A percentile compares a stretch with the other conserved stretches of the same genome.
These are phyloP conservation scores for Euphorbia lathyris DNA, from an alignment of 345 rosid genomes.

Conservation along the genomic window DNA sequence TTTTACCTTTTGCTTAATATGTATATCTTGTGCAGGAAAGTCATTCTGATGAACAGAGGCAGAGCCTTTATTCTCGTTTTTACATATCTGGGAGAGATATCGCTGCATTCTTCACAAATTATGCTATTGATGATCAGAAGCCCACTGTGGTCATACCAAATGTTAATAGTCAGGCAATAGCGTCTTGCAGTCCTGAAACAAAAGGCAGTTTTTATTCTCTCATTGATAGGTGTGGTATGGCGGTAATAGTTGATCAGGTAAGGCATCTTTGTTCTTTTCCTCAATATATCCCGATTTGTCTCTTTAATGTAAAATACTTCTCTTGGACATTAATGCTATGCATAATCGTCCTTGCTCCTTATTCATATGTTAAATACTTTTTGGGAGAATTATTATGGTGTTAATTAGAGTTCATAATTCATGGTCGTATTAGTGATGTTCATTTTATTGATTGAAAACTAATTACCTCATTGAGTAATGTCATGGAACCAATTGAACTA, in stretches of 20 bases:
- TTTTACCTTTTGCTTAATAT: slow-evolving; percentile 21
- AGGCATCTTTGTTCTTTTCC: background rate
- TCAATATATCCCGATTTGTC: background rate
- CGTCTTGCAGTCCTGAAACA: slow-evolving; percentile 43
- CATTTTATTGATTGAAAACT: background rate
- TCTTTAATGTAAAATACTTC: background rate
- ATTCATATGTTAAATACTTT: background rate
- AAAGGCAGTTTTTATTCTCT: slow-evolving; percentile 61
- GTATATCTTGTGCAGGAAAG: slow-evolving; percentile 53
- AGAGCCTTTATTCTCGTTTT: slow-evolving; percentile 84
- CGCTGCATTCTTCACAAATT: slow-evolving; percentile 84
- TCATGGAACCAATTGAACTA: too few species aligned
- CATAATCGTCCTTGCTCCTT: background rate
- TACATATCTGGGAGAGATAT: slow-evolving; percentile 93
- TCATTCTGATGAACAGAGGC: slow-evolving; percentile 69
- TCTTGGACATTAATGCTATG: background rate
- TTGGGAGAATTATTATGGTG: background rate
- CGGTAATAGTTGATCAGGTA: slow-evolving; percentile 97
- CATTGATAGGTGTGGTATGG: slow-evolving; percentile 93
- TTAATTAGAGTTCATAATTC: background rate
- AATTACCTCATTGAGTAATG: too few species aligned
- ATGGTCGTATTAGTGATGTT: background rate
- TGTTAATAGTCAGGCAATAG: slow-evolving; percentile 35
- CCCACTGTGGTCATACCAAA: slow-evolving; percentile 40
- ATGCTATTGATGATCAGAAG: slow-evolving; percentile 48